These are phyloP conservation scores for Phaeodactylum tricornutum DNA, from an alignment of 108 stramenopile species.

Conservation along the genomic window DNA sequence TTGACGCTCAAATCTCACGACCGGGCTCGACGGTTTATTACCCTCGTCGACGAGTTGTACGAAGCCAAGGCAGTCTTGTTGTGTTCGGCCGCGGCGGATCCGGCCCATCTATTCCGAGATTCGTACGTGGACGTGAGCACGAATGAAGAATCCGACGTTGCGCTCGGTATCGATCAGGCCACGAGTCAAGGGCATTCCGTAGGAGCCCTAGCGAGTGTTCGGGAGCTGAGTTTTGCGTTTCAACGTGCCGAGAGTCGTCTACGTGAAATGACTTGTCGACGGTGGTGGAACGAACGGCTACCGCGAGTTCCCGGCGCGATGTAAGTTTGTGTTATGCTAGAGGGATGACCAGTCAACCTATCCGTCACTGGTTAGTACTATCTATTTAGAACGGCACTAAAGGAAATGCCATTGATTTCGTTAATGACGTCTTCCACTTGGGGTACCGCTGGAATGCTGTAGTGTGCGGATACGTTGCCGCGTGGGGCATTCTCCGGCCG, in stretches of 20 bases:
- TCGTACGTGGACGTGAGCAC: neutral
- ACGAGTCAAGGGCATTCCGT: slow-evolving; percentile 32
- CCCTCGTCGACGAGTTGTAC: slow-evolving; percentile 94
- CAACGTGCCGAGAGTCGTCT: slow-evolving; percentile 73
- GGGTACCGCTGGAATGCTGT: slow-evolving; percentile 38
- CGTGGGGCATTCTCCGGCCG: slow-evolving; percentile 49
- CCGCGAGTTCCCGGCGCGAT: too few relatives aligned
- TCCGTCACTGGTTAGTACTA: too few relatives aligned
- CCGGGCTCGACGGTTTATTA: slow-evolving; percentile 92
- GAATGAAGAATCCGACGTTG: neutral
- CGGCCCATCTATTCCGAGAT: neutral
- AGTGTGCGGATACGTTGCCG: slow-evolving; percentile 67
- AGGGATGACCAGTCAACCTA: too few relatives aligned
- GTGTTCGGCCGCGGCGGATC: slow-evolving; percentile 22
- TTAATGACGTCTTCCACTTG: slow-evolving; percentile 66
- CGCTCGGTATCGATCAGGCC: slow-evolving; percentile 5
- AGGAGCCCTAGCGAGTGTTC: slow-evolving; percentile 72
- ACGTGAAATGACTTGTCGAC: slow-evolving; percentile 71
- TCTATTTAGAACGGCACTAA: slow-evolving; percentile 55
- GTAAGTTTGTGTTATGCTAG: too few relatives aligned
- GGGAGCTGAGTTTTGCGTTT: slow-evolving; percentile 78
- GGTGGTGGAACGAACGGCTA: slow-evolving; percentile 83
- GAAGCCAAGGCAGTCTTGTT: slow-evolving; percentile 71
- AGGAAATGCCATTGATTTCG: slow-evolving; percentile 80
- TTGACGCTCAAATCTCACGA: slow-evolving; percentile 42